Evolutionary conservation across 306 rosid species (phyloP).

Genomic region (Lotus japonicus): DNA sequence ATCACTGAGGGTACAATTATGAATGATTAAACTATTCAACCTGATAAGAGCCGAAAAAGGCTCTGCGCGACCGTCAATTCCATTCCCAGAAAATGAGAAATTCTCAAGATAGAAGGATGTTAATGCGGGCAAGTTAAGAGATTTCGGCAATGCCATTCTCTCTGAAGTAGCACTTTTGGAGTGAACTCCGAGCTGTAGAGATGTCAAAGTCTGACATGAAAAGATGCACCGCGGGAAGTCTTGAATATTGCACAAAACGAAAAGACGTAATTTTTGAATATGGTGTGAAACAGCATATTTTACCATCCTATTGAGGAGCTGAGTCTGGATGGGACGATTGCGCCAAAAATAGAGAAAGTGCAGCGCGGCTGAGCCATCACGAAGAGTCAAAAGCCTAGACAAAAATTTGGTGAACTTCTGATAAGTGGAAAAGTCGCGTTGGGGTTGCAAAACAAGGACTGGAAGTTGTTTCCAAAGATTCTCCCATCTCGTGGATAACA

Average conservation of each 20-base stretch:
- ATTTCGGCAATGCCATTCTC: background rate
- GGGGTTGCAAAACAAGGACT: too few species aligned
- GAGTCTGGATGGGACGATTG: background rate
- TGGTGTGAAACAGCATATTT: conserved; percentile 13
- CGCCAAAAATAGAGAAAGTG: background rate
- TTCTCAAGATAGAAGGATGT: background rate
- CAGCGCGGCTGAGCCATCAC: background rate
- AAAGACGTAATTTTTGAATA: background rate
- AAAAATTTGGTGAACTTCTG: background rate
- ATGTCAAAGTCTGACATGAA: conserved; percentile 3
- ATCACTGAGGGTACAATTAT: too few species aligned
- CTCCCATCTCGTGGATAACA: too few species aligned
- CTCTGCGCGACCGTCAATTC: background rate
- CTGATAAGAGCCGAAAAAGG: background rate
- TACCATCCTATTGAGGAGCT: background rate
- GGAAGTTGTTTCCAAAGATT: too few species aligned
- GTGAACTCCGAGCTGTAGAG: background rate
- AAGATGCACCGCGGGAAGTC: background rate
- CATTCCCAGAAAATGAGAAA: background rate
- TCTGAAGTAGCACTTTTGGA: too few species aligned
- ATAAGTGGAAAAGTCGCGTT: too few species aligned
- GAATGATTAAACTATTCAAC: background rate
- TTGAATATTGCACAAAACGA: background rate
- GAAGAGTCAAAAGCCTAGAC: background rate
- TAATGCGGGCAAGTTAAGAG: background rate